These are phyloP conservation scores for Hyphopichia wangnamkhiaoensis DNA, from an alignment of 1,139 yeast species.

Conservation along the genomic window DNA sequence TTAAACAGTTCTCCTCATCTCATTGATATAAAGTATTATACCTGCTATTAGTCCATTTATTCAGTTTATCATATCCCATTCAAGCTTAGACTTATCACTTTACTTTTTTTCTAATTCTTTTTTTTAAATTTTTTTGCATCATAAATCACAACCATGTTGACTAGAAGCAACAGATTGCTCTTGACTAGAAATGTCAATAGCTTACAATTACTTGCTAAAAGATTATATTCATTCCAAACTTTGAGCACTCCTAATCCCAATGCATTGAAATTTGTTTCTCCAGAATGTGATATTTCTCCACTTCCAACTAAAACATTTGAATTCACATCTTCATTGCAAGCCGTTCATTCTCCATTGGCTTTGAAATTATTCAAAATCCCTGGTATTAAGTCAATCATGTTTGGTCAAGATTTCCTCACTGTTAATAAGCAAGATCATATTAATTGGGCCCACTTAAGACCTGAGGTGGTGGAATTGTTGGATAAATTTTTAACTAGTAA, in stretches of 20 bases:
- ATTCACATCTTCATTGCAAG: conserved; percentile 68
- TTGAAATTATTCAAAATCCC: conserved; percentile 74
- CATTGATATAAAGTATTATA: too few species aligned
- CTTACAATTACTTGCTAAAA: conserved; percentile 5
- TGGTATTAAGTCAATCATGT: conserved; percentile 85
- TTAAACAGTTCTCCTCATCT: too few species aligned
- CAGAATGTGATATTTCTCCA: conserved; percentile 58
- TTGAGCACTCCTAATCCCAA: conserved; percentile 84
- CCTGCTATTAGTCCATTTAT: too few species aligned
- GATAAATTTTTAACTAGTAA: conserved; percentile 36
- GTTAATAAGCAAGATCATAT: conserved; percentile 49
- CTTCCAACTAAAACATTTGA: conserved; percentile 61
- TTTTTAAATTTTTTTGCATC: too few species aligned
- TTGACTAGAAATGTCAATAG: neutral
- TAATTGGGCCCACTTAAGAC: conserved; percentile 48
- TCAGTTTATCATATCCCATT: too few species aligned
- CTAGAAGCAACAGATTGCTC: neutral
- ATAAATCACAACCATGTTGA: neutral
- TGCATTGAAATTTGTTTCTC: conserved; percentile 76
- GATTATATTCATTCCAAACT: conserved; percentile 42
- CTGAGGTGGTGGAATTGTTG: conserved; percentile 44
- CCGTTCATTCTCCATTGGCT: conserved; percentile 82
- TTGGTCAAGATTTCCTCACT: conserved; percentile 62
- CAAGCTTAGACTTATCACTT: too few species aligned
- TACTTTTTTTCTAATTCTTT: too few species aligned